These are phyloP conservation scores for Eimeria tenella DNA, from an alignment of 169 alveolate species.

Conservation along the genomic window DNA sequence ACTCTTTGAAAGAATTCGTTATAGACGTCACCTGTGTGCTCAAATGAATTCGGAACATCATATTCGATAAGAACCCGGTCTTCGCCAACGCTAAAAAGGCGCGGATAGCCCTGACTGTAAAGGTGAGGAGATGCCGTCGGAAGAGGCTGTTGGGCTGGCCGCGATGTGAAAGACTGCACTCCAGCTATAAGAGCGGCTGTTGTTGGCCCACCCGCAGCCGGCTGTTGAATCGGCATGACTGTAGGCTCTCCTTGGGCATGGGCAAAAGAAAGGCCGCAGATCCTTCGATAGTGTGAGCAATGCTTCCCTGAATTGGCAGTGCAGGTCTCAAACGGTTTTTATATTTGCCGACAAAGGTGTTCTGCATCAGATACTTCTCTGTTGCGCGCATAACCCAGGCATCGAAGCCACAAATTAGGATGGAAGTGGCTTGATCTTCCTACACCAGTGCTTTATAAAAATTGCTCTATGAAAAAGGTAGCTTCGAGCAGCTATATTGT, in stretches of 20 bases:
- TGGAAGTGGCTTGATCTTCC: not conserved
- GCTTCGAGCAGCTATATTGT: not conserved
- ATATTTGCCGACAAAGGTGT: too few relatives aligned
- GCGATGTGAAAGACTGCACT: conserved; percentile 42
- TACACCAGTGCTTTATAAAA: not conserved
- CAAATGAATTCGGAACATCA: conserved; percentile 71
- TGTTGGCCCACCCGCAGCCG: conserved; percentile 4
- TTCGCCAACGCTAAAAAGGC: conserved; percentile 80
- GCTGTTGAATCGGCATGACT: not conserved
- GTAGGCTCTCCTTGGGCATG: conserved; percentile 32
- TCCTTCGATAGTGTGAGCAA: conserved; percentile 76
- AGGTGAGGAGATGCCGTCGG: conserved; percentile 49
- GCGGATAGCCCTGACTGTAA: conserved; percentile 38
- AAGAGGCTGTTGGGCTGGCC: conserved; percentile 58
- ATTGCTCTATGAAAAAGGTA: not conserved
- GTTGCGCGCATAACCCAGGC: too few relatives aligned
- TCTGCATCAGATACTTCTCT: too few relatives aligned
- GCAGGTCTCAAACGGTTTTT: too few relatives aligned
- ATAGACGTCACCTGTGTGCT: conserved; percentile 69
- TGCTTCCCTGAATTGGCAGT: conserved; percentile 67
- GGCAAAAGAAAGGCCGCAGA: conserved; percentile 77
- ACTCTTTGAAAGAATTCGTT: not conserved
- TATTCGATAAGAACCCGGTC: conserved; percentile 80
- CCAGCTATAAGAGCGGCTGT: conserved; percentile 40
- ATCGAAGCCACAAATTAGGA: too few relatives aligned